Evolutionary conservation across 805 yeast species (phyloP).

Genomic region (Starmerella apis): DNA sequence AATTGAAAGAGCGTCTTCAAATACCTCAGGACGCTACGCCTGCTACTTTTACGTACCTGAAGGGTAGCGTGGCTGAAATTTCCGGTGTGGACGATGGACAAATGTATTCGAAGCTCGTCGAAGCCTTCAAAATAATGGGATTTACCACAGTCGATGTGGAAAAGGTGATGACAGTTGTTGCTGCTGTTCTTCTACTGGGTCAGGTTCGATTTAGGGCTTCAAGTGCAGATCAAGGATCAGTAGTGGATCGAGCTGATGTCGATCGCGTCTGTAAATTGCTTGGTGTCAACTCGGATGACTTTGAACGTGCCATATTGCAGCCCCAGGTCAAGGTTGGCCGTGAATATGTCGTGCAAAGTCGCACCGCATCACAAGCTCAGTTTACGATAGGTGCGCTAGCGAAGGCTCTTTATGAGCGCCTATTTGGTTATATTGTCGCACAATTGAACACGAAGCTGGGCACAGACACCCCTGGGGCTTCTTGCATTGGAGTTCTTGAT

Average conservation of each 20-base stretch:
- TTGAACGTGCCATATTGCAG: slow-evolving; percentile 50
- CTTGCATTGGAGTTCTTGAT: slow-evolving; percentile 79
- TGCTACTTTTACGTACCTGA: slow-evolving; percentile 47
- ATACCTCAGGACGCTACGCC: slow-evolving; percentile 39
- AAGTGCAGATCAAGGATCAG: slow-evolving; percentile 62
- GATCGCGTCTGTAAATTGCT: slow-evolving; percentile 48
- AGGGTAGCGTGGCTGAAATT: slow-evolving; percentile 45
- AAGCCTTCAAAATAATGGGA: slow-evolving; percentile 67
- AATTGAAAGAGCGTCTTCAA: slow-evolving; percentile 29
- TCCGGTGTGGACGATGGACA: slow-evolving; percentile 64
- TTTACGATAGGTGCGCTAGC: slow-evolving; percentile 78
- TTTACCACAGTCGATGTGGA: slow-evolving; percentile 46
- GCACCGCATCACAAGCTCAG: slow-evolving; percentile 68
- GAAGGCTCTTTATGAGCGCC: slow-evolving; percentile 71
- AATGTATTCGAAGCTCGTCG: slow-evolving; percentile 52
- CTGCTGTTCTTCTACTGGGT: slow-evolving; percentile 76
- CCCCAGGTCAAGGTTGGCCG: slow-evolving; percentile 88
- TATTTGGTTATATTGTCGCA: slow-evolving; percentile 67
- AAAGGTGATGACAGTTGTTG: slow-evolving; percentile 54
- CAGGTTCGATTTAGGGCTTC: slow-evolving; percentile 62
- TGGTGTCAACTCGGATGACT: slow-evolving; percentile 48
- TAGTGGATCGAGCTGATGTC: slow-evolving; percentile 44
- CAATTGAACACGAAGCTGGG: slow-evolving; percentile 58
- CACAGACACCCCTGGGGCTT: slow-evolving; percentile 32
- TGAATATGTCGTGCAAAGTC: slow-evolving; percentile 71